Conservation (phyloP, 23 red algal genomes). For the Cyanidioschyzon merolae region DNA sequence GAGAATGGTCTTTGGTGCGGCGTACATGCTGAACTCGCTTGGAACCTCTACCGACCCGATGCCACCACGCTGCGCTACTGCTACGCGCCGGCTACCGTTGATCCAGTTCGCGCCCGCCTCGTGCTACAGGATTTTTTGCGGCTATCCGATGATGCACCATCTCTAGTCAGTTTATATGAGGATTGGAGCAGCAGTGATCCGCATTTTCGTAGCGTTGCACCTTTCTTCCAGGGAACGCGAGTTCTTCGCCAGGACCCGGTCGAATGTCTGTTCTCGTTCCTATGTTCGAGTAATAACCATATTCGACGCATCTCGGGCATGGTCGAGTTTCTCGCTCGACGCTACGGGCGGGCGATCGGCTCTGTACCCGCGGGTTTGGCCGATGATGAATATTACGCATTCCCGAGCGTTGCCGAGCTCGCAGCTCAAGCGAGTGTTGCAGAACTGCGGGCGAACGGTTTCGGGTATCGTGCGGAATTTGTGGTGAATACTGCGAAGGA, state of each 20-base stretch:
- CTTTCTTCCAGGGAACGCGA: slow-evolving; percentile 40
- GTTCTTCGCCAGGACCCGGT: slow-evolving; percentile 49
- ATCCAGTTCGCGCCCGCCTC: background rate
- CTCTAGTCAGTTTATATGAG: background rate
- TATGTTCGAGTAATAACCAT: slow-evolving; percentile 94
- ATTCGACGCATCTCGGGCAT: slow-evolving; percentile 64
- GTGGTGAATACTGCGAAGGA: slow-evolving; percentile 31
- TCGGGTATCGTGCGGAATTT: slow-evolving; percentile 88
- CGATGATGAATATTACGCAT: slow-evolving; percentile 26
- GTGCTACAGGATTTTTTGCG: background rate
- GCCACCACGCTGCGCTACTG: background rate
- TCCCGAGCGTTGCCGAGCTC: slow-evolving; percentile 49
- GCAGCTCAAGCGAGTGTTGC: slow-evolving; percentile 34
- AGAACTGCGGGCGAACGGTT: slow-evolving; percentile 43
- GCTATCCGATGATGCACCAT: background rate
- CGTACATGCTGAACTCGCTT: background rate
- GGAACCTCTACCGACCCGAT: background rate
- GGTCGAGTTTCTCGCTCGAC: slow-evolving; percentile 46
- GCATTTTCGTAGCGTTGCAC: slow-evolving; percentile 34
- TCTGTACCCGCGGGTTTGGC: background rate
- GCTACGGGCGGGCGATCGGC: slow-evolving; percentile 39
- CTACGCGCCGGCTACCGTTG: background rate
- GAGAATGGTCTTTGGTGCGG: slow-evolving; percentile 7
- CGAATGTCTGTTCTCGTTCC: slow-evolving; percentile 70
- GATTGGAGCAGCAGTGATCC: slow-evolving; percentile 31